Base-by-base conservation (phyloP, 2,329 filamentous ascomycete species). In the Cephalotrichum gorgonifer region DNA sequence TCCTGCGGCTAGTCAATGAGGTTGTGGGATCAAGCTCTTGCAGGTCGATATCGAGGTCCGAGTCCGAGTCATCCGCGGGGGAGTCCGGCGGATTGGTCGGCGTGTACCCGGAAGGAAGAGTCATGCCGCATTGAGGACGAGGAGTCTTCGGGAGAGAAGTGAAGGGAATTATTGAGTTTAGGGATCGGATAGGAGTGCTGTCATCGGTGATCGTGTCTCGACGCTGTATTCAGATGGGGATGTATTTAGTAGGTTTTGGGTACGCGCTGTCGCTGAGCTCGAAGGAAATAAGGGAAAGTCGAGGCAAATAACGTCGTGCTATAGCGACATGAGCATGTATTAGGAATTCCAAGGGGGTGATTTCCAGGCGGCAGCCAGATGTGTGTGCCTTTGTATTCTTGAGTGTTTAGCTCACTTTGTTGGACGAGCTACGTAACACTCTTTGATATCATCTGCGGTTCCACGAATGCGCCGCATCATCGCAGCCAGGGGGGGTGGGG, bases 41-140 rank as follows among this genome's bases (percentile, higher is more conserved):
- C 56, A 88, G 75, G 58, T 90, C 85, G 59, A 93, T 73, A 54
- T 87, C 83, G 57, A 84, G 78, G 62, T 91, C 85, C 53, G 67
- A 65, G 50, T 83, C 70, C 45, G 83, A 87, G 63, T 89, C 85
- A 66, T 81, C 72, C 58, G 71, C 66, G 52, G 75, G 75, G 52
- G 77, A 79, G 66, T 85, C 80, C 66, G 81, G 81, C 60, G 78
- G 76, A 63, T 83, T 48, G 76, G 60, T 77, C 69, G 57, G 69
- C 66, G 60, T 69, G 72, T 62, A 74, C 72, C 30, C 70, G 63
- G 68, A 68, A 70, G 71, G 67, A 60, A 73, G 64, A 74, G 77
- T 74, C 78, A 81, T 79, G 64, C 74, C 75, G 73, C 64, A 48
- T 48, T 39, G 43, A 43, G 49, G 44, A 22, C 27, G 15, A 39